Evolutionary conservation across 208 protist species (phyloP), one percentile per base, ranked within the genome.

Genomic region (Crithidia bombi): DNA sequence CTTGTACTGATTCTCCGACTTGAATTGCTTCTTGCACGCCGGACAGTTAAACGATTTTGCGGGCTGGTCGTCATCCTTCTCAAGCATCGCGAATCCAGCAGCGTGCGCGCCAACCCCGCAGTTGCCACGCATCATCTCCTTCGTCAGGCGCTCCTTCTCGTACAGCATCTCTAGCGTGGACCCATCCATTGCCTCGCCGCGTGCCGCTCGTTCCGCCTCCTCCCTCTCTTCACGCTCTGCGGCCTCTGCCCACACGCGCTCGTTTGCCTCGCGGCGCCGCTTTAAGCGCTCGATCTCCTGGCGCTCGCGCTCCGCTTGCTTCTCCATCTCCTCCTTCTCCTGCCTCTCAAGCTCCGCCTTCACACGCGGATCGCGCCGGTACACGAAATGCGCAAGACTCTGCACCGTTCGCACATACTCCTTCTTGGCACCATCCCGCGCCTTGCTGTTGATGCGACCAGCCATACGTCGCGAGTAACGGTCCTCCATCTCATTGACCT

Each of bases 21-120:
- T 92, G 77, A 95, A 96, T 52, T 81, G 76, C 69, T 97, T 97
- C 62, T 94, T 95, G 72, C 93, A 97, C 4, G 87, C 88, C 15
- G 83, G 79, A 69, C 93, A 97, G 73, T 88, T 91, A 66, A 85
- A 84, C 39, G 52, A 63, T 23, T 36, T 49, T 26, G 57, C 67
- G 0, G 65, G 52, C 33, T 46, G 28, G 26, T 74, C 69, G 30
- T 75, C 41, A 54, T 81, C 75, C 23, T 66, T 66, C 39, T 57
- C 75, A 14, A 92, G 74, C 87, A 92, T 93, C 3, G 87, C 91
- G 75, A 93, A 92, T 43, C 86, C 91, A 1, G 73, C 69, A 36
- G 67, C 79, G 46, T 82, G 80, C 21, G 69, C 73, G 35, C 72
- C 74, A 41, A 61, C 70, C 19, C 73, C 83, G 44, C 61, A 67